Evolutionary conservation across 306 rosid species (phyloP).

Genomic region (Carpinus fangiana): DNA sequence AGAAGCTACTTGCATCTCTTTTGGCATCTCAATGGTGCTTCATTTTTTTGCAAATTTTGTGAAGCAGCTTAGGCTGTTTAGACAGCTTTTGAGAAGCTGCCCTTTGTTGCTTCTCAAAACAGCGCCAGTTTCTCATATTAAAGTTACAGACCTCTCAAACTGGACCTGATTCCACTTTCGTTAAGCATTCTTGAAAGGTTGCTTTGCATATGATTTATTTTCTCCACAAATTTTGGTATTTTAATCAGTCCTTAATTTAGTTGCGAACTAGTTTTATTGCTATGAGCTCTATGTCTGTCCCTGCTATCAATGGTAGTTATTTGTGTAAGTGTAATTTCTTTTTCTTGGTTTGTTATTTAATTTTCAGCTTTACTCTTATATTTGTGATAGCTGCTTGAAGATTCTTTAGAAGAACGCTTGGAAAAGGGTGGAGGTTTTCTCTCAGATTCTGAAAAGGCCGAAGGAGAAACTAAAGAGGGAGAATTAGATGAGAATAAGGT

Average conservation of each 20-base stretch:
- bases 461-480: conserved; percentile 83
- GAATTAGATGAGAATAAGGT: conserved; percentile 90
- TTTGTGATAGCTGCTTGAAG: conserved; percentile 76
- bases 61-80: too few species aligned
- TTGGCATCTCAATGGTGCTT: too few species aligned
- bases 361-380: conserved; percentile 5
- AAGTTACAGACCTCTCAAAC: background rate
- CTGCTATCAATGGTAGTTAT: background rate
- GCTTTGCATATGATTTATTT: background rate
- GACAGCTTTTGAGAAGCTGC: background rate
- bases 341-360: conserved; percentile 4
- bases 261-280: background rate
- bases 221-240: background rate
- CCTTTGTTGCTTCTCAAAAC: background rate
- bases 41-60: background rate
- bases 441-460: conserved; percentile 87
- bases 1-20: too few species aligned
- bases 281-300: background rate
- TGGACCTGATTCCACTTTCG: background rate
- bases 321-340: background rate
- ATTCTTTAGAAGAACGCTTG: conserved; percentile 80
- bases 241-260: background rate
- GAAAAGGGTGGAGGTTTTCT: conserved; percentile 75
- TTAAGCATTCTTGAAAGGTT: background rate
- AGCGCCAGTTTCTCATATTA: background rate